Base-by-base conservation (phyloP, 2,329 filamentous ascomycete genomes). In the Chaetothyriales sp. region DNA sequence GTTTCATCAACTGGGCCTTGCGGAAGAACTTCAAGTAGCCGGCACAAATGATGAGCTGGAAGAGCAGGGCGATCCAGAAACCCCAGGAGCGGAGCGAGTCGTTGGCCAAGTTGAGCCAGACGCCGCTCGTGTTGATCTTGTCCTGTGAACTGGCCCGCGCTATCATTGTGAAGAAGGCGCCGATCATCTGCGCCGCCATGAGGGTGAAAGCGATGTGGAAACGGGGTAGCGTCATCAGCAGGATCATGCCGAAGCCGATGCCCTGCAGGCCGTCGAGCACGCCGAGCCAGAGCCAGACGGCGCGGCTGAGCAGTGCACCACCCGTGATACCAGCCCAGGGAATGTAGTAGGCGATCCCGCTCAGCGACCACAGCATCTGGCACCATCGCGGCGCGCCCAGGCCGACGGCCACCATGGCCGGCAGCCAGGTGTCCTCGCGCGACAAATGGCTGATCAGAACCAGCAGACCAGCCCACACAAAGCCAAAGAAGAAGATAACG, bases 231-330 rank as follows among this genome's bases (percentile, higher is more conserved):
- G 76, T 78, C 63, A 77, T 74, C 48, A 80, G 64, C 18, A 80
- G 66, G 48, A 80, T 73, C 76, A 79, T 79, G 48, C 77, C 77
- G 51, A 80, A 71, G 9, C 77, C 77, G 2, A 78, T 73, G 49
- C 75, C 75, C 60, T 80, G 77, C 5, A 80, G 65, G 7, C 73
- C 71, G 53, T 80, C 77, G 5, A 80, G 66, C 15, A 79, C 69
- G 18, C 77, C 77, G 1, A 80, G 70, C 76, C 76, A 80, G 7
- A 80, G 68, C 77, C 77, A 80, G 4, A 79, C 62, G 18, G 66
- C 62, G 37, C 76, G 66, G 70, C 7, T 76, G 60, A 1, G 78
- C 60, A 6, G 76, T 71, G 19, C 47, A 8, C 72, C 69, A 18
- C 68, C 69, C 3, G 75, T 59, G 1, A 22, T 10, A 29, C 72